phyloP scores from a whole-genome alignment of 1,139 yeast genomes.

The Protomyces inundatus region DNA sequence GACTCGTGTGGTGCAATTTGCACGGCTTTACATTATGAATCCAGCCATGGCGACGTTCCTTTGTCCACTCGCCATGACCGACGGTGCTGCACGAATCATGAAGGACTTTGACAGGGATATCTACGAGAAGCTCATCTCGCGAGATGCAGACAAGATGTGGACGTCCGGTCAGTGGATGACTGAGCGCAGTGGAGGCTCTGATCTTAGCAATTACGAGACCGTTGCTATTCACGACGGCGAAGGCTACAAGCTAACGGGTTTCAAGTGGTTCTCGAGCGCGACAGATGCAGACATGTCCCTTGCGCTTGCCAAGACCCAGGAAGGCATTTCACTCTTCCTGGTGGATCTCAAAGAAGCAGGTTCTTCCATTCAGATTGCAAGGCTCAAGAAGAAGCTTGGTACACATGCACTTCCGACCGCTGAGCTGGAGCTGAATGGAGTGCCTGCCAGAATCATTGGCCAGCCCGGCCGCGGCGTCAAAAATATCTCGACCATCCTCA shows the following conservation, averaged over 20 bases:
- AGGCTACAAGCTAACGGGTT: conserved; percentile 35
- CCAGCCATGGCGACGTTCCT: conserved; percentile 38
- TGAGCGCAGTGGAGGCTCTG: conserved; percentile 39
- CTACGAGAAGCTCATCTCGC: conserved; percentile 34
- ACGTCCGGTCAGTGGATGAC: conserved; percentile 41
- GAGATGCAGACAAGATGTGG: conserved; percentile 36
- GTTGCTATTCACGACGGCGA: conserved; percentile 31
- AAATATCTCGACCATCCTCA: conserved; percentile 37
- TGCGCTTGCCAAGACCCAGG: conserved; percentile 35
- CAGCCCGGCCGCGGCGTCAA: conserved; percentile 36
- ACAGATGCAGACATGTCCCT: conserved; percentile 38
- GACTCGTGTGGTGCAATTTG: conserved; percentile 36
- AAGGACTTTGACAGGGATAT: conserved; percentile 34
- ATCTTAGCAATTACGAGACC: conserved; percentile 37
- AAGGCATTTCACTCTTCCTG: conserved; percentile 36
- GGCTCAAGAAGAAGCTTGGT: conserved; percentile 38
- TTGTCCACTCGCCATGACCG: conserved; percentile 40
- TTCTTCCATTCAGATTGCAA: conserved; percentile 33
- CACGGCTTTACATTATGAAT: conserved; percentile 35
- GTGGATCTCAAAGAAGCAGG: conserved; percentile 35
- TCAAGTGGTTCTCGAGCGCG: conserved; percentile 40
- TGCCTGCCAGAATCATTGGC: conserved; percentile 35
- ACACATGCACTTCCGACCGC: conserved; percentile 39
- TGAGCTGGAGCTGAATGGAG: conserved; percentile 35
- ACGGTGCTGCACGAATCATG: conserved; percentile 38